Evolutionary conservation across 192 early-diverging fungal genomes (phyloP).

Genomic region (Podila clonocystis): DNA sequence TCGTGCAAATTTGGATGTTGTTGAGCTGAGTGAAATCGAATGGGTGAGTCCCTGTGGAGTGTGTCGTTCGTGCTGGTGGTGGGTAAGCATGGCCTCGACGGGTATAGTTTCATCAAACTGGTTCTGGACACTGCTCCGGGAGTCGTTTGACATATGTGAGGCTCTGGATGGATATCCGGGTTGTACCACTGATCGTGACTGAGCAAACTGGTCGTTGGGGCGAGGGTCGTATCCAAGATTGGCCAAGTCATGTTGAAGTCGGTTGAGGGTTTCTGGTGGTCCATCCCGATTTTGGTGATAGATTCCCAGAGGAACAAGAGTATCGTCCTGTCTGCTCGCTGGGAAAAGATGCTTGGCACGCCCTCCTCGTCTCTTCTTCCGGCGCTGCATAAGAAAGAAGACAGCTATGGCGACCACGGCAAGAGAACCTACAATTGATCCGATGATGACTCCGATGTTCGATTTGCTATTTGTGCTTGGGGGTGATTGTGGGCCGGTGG

Average conservation of each 20-base stretch:
- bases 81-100: slow-evolving; percentile 26
- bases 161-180: neutral
- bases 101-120: slow-evolving; percentile 31
- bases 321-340: slow-evolving; percentile 23
- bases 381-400: slow-evolving; percentile 4
- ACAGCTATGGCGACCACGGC: slow-evolving; percentile 2
- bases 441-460: slow-evolving; percentile 14
- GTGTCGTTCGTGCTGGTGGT: slow-evolving; percentile 22
- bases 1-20: slow-evolving; percentile 35
- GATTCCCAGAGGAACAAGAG: slow-evolving; percentile 31
- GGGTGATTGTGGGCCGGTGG: neutral
- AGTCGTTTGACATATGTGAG: neutral
- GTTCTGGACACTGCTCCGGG: neutral
- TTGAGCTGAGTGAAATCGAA: slow-evolving; percentile 42
- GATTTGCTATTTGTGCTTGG: neutral
- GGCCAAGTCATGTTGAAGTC: slow-evolving; percentile 17
- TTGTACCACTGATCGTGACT: neutral
- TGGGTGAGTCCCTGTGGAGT: slow-evolving; percentile 27
- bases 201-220: neutral
- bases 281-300: slow-evolving; percentile 35
- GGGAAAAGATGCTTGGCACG: slow-evolving; percentile 23
- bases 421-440: slow-evolving; percentile 7
- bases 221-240: slow-evolving; percentile 15
- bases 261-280: slow-evolving; percentile 1
- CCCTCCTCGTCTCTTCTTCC: slow-evolving; percentile 4